Percentiles rank a stretch among this genome's conserved stretches.
Evolutionary conservation across 768 basidiomycete genomes (phyloP).

Genomic region (Auriscalpium orientale): DNA sequence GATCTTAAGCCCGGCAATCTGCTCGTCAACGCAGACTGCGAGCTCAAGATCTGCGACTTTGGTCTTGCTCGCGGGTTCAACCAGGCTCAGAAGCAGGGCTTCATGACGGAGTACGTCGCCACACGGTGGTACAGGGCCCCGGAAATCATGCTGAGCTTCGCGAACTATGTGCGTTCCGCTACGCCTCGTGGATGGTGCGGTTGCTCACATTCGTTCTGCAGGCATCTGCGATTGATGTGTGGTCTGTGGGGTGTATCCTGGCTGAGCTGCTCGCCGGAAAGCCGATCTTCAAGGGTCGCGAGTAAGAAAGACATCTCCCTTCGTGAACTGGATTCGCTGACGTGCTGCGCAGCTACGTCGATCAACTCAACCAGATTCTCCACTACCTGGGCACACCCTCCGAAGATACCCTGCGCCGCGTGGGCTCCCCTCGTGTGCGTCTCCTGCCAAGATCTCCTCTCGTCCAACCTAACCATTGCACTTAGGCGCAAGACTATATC

Average conservation of each 20-base stretch:
- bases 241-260: constrained; percentile 94
- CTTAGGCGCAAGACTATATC: constrained; percentile 93
- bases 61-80: constrained; percentile 93
- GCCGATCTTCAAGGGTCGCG: constrained; percentile 95
- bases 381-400: constrained; percentile 98
- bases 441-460: neutral
- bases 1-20: constrained; percentile 94
- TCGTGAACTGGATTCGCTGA: neutral
- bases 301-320: constrained; percentile 44
- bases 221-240: constrained; percentile 90
- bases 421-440: constrained; percentile 87
- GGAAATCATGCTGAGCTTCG: constrained; percentile 98
- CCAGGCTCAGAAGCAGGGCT: constrained; percentile 82
- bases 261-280: constrained; percentile 91
- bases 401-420: constrained; percentile 91
- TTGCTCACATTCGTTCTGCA: constrained; percentile 21
- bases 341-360: constrained; percentile 67
- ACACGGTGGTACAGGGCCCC: constrained; percentile 98
- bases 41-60: constrained; percentile 98
- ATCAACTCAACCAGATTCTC: constrained; percentile 96
- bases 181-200: neutral
- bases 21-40: constrained; percentile 96
- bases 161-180: constrained; percentile 67
- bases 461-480: neutral
- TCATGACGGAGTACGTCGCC: constrained; percentile 99